phyloP scores from a whole-genome alignment of 345 rosid genomes.

The Mallotus nudiflorus region DNA sequence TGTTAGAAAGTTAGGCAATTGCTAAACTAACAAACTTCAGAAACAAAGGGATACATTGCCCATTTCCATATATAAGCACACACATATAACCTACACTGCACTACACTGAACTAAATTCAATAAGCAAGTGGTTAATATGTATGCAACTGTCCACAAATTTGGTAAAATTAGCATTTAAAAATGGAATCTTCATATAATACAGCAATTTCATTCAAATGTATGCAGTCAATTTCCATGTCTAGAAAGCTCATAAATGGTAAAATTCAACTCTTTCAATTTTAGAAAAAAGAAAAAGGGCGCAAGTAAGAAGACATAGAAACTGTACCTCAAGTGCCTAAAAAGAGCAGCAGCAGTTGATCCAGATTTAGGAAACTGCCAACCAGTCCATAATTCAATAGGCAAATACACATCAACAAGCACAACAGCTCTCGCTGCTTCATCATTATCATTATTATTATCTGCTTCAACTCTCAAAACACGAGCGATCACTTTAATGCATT shows the following conservation, averaged over 20 bases:
- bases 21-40: too few species aligned
- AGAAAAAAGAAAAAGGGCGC: too few species aligned
- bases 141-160: too few species aligned
- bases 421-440: slow-evolving; percentile 47
- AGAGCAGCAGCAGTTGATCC: slow-evolving; percentile 59
- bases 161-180: too few species aligned
- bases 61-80: slow-evolving; percentile 4
- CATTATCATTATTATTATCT: slow-evolving; percentile 22
- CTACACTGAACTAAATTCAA: too few species aligned
- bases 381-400: slow-evolving; percentile 65
- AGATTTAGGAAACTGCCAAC: slow-evolving; percentile 81
- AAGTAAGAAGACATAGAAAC: background rate
- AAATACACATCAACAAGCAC: slow-evolving; percentile 76
- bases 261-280: too few species aligned
- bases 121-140: too few species aligned
- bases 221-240: too few species aligned
- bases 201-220: too few species aligned
- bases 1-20: background rate
- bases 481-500: slow-evolving; percentile 52
- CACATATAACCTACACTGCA: too few species aligned
- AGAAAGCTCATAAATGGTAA: too few species aligned
- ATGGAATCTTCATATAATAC: too few species aligned
- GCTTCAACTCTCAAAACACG: slow-evolving; percentile 46
- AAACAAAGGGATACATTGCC: background rate
- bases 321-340: slow-evolving; percentile 76